Base-by-base conservation (phyloP, 345 rosid species). In the Syzygium grande region DNA sequence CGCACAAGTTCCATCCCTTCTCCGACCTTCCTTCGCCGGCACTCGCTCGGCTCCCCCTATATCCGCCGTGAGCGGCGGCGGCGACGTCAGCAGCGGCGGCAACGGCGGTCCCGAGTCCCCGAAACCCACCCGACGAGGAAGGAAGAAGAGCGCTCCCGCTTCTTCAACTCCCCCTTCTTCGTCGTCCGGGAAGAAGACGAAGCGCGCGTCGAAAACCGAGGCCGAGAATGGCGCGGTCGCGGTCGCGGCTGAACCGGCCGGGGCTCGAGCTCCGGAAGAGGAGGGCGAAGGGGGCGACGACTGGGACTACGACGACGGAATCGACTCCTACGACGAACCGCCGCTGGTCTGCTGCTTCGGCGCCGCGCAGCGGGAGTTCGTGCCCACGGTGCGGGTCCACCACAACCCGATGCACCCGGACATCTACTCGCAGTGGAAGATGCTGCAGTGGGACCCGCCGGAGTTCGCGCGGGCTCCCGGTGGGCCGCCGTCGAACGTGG, bases 401-500 rank as follows among this genome's bases (percentile, higher is more conserved):
- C 96, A 95, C 80, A 90, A 94, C 15, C 96, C 89, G 87, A 93
- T 94, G 98, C 96, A 98, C 83, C 98, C 95, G 86, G 98, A 98
- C 78, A 95, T 93, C 0, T 96, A 98, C 92, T 95, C 98, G 29
- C 91, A 94, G 89, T 96, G 99, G 99, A 98, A 96, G 91, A 94
- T 94, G 98, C 92, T 98, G 38, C 99, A 96, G 90, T 96, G 98
- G 98, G 96, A 95, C 85, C 99, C 99, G 22, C 98, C 99, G 63
- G 98, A 98, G 92, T 96, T 96, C 87, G 95, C 89, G 9, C 88
- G 98, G 87, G 96, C 98, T 15, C 99, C 97, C 1, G 99, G 99
- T 43, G 98, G 99, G 73, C 91, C 99, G 2, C 95, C 96, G 19
- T 94, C 95, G 22, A 95, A 96, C 87, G 99, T 96, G 89, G 99